phyloP scores from a whole-genome alignment of 2,329 filamentous ascomycete genomes.

The Parascedosporium putredinis region DNA sequence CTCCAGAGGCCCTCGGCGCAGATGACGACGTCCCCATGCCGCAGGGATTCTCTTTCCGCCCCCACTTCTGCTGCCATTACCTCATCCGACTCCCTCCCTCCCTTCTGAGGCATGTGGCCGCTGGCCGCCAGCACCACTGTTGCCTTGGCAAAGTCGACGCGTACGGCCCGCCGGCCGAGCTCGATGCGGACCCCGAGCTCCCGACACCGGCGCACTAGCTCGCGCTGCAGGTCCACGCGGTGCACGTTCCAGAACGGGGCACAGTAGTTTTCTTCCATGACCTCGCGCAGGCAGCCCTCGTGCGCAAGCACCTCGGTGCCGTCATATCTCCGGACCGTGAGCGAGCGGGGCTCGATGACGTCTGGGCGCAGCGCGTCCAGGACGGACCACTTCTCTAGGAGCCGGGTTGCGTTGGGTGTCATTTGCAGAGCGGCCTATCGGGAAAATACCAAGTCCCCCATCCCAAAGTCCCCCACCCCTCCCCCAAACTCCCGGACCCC shows the following conservation, averaged over 20 bases:
- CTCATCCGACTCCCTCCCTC: no score
- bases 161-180: not conserved
- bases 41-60: not conserved
- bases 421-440: constrained; percentile 13
- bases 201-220: constrained; percentile 27
- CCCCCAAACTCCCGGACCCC: no score
- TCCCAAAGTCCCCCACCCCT: no score
- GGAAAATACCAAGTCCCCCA: no score
- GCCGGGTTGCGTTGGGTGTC: constrained; percentile 12
- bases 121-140: not conserved
- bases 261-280: constrained; percentile 1
- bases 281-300: constrained; percentile 9
- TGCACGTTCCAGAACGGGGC: constrained; percentile 37
- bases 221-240: constrained; percentile 35
- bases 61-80: no score
- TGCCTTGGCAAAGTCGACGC: not conserved
- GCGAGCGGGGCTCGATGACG: constrained; percentile 11
- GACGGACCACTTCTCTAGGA: constrained; percentile 12
- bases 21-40: not conserved
- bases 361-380: constrained; percentile 8
- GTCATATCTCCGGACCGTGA: constrained; percentile 13
- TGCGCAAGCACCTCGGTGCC: constrained; percentile 13
- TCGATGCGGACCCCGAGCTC: constrained; percentile 23
- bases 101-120: no score
- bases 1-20: constrained; percentile 23